Evolutionary conservation across 2,329 filamentous ascomycete genomes (phyloP).

Genomic region (Septoria linicola): DNA sequence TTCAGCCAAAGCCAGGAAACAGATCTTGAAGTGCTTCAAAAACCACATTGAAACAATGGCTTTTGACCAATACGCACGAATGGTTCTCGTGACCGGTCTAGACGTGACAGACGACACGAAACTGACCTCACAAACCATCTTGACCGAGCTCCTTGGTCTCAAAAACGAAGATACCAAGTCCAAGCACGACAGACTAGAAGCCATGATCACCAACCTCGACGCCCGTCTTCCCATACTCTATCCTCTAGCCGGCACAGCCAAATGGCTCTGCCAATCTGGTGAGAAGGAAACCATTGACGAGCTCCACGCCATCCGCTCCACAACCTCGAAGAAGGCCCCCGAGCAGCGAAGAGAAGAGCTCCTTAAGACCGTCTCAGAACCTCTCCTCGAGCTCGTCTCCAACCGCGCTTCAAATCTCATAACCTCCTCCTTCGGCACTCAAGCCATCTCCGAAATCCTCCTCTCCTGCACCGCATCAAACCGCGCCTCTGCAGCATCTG

Average conservation of each 20-base stretch:
- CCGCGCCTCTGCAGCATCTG: conserved; percentile 58
- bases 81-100: conserved; percentile 79
- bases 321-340: conserved; percentile 90
- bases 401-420: conserved; percentile 67
- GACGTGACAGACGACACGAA: conserved; percentile 96
- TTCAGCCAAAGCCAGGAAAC: conserved; percentile 87
- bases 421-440: conserved; percentile 76
- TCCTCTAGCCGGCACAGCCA: conserved; percentile 66
- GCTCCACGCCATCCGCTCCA: conserved; percentile 73
- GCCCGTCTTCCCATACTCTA: conserved; percentile 71
- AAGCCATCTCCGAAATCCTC: conserved; percentile 79
- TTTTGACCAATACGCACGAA: conserved; percentile 73
- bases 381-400: conserved; percentile 71
- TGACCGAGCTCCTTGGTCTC: conserved; percentile 77
- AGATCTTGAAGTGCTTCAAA: conserved; percentile 84
- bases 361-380: conserved; percentile 68
- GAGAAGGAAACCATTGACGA: conserved; percentile 70
- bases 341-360: conserved; percentile 74
- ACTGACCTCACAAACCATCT: conserved; percentile 77
- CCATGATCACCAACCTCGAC: conserved; percentile 66
- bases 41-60: conserved; percentile 85
- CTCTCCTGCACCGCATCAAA: conserved; percentile 67
- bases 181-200: conserved; percentile 56
- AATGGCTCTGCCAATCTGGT: conserved; percentile 62
- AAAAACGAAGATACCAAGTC: conserved; percentile 49